Percentiles rank a stretch among this genome's conserved stretches.
phyloP scores from a whole-genome alignment of 805 yeast genomes.

The Metschnikowia shivogae region DNA sequence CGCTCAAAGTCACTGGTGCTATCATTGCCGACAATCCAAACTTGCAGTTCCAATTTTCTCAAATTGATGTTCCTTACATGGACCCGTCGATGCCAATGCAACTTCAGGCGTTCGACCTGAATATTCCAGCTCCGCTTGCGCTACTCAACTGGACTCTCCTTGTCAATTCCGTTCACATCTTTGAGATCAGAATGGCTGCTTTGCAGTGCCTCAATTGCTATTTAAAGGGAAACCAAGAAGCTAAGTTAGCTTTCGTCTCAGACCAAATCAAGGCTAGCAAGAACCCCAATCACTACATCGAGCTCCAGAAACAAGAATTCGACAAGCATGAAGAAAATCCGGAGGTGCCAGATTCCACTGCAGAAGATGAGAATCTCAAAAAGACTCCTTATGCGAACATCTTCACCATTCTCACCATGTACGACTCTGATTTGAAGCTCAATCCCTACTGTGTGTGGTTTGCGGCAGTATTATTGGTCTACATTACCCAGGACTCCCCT shows the following conservation, averaged over 20 bases:
- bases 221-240: conserved; percentile 57
- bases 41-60: conserved; percentile 68
- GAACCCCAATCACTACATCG: conserved; percentile 23
- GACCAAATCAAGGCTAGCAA: conserved; percentile 54
- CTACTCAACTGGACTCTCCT: conserved; percentile 78
- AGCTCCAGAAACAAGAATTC: conserved; percentile 7
- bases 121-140: conserved; percentile 68
- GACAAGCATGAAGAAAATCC: conserved; percentile 1
- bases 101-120: conserved; percentile 28
- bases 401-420: conserved; percentile 67
- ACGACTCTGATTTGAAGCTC: conserved; percentile 56
- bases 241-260: conserved; percentile 57
- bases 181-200: conserved; percentile 77
- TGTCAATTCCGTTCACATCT: conserved; percentile 77
- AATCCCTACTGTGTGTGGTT: conserved; percentile 91
- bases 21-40: conserved; percentile 62
- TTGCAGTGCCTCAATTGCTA: conserved; percentile 62
- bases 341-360: neutral
- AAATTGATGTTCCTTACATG: conserved; percentile 87
- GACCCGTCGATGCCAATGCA: conserved; percentile 64
- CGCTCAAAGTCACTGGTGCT: conserved; percentile 74
- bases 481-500: conserved; percentile 53
- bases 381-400: conserved; percentile 52
- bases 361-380: conserved; percentile 4
- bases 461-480: conserved; percentile 61